Conservation (phyloP, 129 eudicot species). For the Mikania micrantha region DNA sequence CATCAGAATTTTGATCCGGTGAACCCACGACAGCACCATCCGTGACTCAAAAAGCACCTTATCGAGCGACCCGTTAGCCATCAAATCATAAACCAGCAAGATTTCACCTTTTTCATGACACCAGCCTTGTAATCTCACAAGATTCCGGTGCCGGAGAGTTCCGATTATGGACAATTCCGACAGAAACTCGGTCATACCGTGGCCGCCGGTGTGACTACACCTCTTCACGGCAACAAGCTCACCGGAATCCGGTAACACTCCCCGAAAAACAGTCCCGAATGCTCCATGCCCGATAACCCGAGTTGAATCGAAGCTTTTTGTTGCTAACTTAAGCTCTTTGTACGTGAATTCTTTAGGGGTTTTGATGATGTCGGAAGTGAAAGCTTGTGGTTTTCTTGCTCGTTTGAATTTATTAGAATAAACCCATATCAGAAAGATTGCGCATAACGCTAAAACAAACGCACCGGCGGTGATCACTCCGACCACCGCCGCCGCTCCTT, state of each 20-base stretch:
- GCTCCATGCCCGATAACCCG: constrained; percentile 88
- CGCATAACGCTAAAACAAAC: constrained; percentile 50
- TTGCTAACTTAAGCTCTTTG: constrained; percentile 65
- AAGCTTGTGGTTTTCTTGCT: constrained; percentile 30
- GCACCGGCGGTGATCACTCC: constrained; percentile 88
- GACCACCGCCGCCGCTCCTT: constrained; percentile 69
- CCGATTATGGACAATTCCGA: constrained; percentile 89
- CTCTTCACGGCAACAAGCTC: constrained; percentile 78
- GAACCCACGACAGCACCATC: constrained; percentile 56
- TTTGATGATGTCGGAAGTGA: constrained; percentile 57
- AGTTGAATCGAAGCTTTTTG: constrained; percentile 52
- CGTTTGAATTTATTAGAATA: constrained; percentile 55
- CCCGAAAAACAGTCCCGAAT: constrained; percentile 83
- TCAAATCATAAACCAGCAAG: constrained; percentile 67
- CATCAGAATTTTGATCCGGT: constrained; percentile 57
- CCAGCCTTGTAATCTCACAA: constrained; percentile 90
- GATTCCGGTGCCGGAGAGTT: constrained; percentile 85
- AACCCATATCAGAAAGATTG: constrained; percentile 45
- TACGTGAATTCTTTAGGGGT: constrained; percentile 87
- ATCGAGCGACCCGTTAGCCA: constrained; percentile 96
- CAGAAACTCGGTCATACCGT: constrained; percentile 78
- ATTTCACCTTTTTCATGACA: constrained; percentile 93
- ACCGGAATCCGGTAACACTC: constrained; percentile 58
- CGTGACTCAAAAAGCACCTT: constrained; percentile 82
- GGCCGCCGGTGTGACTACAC: constrained; percentile 74